Base-by-base conservation (phyloP, 2,329 filamentous ascomycete species). In the Ophiostoma piceae region DNA sequence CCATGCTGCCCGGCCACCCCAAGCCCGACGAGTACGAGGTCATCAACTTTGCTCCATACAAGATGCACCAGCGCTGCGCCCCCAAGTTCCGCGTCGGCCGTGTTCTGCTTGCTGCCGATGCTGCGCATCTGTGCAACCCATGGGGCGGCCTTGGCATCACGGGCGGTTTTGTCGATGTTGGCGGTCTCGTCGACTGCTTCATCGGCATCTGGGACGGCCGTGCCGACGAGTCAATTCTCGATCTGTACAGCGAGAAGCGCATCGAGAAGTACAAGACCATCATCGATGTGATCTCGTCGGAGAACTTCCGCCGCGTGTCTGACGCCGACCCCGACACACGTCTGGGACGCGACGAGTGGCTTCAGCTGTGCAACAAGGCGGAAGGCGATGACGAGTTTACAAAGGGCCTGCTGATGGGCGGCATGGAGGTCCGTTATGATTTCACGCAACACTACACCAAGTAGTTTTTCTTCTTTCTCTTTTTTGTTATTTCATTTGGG, bases 141-240 rank as follows among this genome's bases (percentile, higher is more conserved):
- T 83, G 83, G 77, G 87, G 87, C 65, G 87, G 87, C 0, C 79
- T 89, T 19, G 87, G 87, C 1, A 83, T 89, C 67, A 89, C 86
- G 0, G 86, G 87, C 6, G 87, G 87, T 0, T 85, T 90, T 69
- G 85, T 86, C n/a, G 87, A 89, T 73, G 82, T 87, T 2, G 87
- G 85, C 12, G 85, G 85, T 0, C 80, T 90, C 6, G 86, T 82
- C 71, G 86, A 90, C 73, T 88, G 86, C 74, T 80, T 89, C 2
- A 76, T 77, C 2, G 81, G 81, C 0, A 79, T 83, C 65, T 82
- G 78, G 77, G 79, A 82, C 37, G 80, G 81, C 1, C 76, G 76
- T 39, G 81, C 80, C 1, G 80, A 82, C 69, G 81, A 80, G 65
- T 76, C 76, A 0, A 82, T 83, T 69, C 74, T 83, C 19, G 80